Evolutionary conservation across 2,329 filamentous ascomycete genomes (phyloP).

Genomic region (Diaporthe helianthi): DNA sequence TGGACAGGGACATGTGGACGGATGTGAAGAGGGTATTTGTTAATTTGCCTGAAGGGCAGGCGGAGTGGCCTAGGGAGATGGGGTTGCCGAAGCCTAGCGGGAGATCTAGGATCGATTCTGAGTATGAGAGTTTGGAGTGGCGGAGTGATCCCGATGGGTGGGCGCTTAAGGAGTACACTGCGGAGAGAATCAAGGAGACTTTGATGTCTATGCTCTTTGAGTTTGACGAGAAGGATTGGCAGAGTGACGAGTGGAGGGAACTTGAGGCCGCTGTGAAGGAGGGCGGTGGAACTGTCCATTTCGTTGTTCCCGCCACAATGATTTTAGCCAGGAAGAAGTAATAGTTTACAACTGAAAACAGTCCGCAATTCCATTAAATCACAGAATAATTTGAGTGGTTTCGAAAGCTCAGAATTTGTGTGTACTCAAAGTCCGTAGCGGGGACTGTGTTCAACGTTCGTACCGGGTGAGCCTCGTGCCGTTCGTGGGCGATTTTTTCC

Average conservation of each 20-base stretch:
- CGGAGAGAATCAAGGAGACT: background rate
- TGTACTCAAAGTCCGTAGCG: background rate
- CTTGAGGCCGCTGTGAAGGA: background rate
- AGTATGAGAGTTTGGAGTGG: background rate
- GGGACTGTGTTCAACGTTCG: too few relatives aligned
- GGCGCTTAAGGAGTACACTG: background rate
- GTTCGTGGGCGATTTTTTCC: background rate
- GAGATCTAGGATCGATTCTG: background rate
- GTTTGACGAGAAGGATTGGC: slow-evolving; percentile 8
- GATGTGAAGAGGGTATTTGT: slow-evolving; percentile 8
- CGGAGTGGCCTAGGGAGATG: background rate
- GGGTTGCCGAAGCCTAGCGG: background rate
- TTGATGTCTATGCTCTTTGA: background rate
- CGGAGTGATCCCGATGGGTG: background rate
- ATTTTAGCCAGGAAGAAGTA: background rate
- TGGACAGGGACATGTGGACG: background rate
- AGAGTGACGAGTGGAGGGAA: background rate
- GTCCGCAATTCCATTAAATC: too few relatives aligned
- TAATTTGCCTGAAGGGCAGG: slow-evolving; percentile 5
- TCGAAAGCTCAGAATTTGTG: too few relatives aligned
- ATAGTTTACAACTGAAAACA: background rate
- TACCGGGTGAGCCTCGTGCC: slow-evolving; percentile 1
- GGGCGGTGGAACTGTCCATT: background rate
- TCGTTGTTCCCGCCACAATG: background rate
- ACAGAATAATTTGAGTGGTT: too few relatives aligned